Percentiles rank a stretch among this genome's conserved stretches.
Evolutionary conservation across 495 filamentous ascomycete genomes (phyloP).

Genomic region (Podospora pseudopauciseta): DNA sequence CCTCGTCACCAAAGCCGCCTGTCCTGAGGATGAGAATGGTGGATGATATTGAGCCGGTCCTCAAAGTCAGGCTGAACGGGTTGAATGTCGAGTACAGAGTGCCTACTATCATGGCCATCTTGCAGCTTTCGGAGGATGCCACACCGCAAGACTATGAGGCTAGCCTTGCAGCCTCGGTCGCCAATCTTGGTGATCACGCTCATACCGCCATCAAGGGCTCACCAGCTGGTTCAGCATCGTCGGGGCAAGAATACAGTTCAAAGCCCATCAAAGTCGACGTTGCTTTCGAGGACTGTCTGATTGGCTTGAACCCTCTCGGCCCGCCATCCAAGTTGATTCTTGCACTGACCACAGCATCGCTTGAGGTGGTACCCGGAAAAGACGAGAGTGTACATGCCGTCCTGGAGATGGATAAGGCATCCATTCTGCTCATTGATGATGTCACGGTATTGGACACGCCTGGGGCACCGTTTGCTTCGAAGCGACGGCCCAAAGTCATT

Average conservation of each 20-base stretch:
- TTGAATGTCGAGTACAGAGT: conserved; percentile 81
- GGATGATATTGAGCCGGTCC: conserved; percentile 87
- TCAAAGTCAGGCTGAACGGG: conserved; percentile 82
- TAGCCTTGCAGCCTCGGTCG: conserved; percentile 75
- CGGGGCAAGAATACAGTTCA: conserved; percentile 27
- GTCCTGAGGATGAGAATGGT: conserved; percentile 67
- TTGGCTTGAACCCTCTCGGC: conserved; percentile 83
- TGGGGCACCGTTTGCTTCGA: conserved; percentile 38
- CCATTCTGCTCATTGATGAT: conserved; percentile 80
- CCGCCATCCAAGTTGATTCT: conserved; percentile 68
- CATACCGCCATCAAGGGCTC: conserved; percentile 42
- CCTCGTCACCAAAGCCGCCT: conserved; percentile 49
- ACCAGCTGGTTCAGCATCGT: conserved; percentile 12
- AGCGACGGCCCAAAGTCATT: conserved; percentile 44
- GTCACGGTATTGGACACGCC: conserved; percentile 50
- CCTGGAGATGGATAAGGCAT: conserved; percentile 71
- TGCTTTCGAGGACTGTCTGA: conserved; percentile 67
- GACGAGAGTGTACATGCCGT: conserved; percentile 56
- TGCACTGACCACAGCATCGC: conserved; percentile 71
- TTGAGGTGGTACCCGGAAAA: conserved; percentile 59
- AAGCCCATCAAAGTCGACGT: conserved; percentile 65
- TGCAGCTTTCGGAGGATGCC: conserved; percentile 62
- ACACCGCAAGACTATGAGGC: conserved; percentile 70
- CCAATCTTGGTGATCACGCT: conserved; percentile 64
- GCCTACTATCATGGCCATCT: conserved; percentile 71